Base-by-base conservation (phyloP, 768 basidiomycete species). In the Lyophyllum atratum region DNA sequence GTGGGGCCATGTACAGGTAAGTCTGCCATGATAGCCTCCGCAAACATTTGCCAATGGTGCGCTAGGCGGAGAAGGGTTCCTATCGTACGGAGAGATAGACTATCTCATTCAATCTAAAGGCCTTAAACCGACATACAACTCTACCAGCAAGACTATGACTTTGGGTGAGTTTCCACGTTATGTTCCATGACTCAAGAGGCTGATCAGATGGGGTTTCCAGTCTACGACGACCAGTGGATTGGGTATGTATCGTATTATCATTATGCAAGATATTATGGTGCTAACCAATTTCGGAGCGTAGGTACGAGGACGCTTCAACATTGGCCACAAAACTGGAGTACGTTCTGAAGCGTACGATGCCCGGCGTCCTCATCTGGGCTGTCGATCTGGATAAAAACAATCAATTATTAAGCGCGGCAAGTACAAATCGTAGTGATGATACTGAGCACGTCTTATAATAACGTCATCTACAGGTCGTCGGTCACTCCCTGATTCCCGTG, bases 1-100 rank as follows among this genome's bases (percentile, higher is more conserved):
- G 55, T 39, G 11, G 59, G 59, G 6, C 25, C 37, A 25, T 62
- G 63, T 14, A 47, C 46, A 2, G 37, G 37, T 39, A 14, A 10
- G 6, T 39, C 5, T 31, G 5, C 29, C 11, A 31, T 31, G 29
- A 31, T 31, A 11, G 5, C 5, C 5, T 31, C 29, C 29, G 11
- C 29, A 31, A 31, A 31, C 5, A 6, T 11, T 31, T 31, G 11
- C 6, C 4, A 17, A 7, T 39, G 37, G 4, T 17, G 14, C 37
- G 37, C 37, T 8, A 39, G 37, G 37, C 4, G 15, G 4, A 39
- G 7, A 6, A 4, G 37, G 37, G 37, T 39, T 12, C 14, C 14
- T 39, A 14, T 10, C 37, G 8, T 39, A 39, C 14, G 37, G 37
- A 6, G 37, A 39, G 37, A 39, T 39, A 6, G 37, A 39, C 37